Conservation (phyloP, 2,329 filamentous ascomycete genomes). For the Cucurbitaria berberidis region DNA sequence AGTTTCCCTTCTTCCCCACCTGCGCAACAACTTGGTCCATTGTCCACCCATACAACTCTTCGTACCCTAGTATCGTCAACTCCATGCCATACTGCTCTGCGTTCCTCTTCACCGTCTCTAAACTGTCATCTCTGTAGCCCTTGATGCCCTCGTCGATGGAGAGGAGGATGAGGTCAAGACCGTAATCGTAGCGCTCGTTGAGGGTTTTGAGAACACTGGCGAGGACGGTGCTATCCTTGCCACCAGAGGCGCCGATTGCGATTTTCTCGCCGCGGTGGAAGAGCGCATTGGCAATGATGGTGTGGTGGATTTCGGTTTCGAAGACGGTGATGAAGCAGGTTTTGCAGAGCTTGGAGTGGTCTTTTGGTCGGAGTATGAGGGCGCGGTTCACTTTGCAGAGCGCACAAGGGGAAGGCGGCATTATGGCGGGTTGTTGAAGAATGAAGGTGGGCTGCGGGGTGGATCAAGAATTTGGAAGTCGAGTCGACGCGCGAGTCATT, state of each 20-base stretch:
- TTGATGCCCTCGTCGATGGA: conserved; percentile 98
- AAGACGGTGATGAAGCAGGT: conserved; percentile 86
- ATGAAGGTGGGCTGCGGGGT: background rate
- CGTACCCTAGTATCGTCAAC: conserved; percentile 89
- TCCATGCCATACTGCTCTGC: conserved; percentile 89
- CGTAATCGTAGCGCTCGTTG: conserved; percentile 88
- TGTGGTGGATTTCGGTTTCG: conserved; percentile 92
- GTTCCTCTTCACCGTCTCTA: conserved; percentile 96
- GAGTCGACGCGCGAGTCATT: conserved; percentile 9
- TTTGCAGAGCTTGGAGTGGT: conserved; percentile 91
- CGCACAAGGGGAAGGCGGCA: conserved; percentile 80
- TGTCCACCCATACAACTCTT: conserved; percentile 95
- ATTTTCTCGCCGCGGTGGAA: conserved; percentile 85
- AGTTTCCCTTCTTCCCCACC: conserved; percentile 97
- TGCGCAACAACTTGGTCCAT: conserved; percentile 99
- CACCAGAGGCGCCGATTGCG: conserved; percentile 94
- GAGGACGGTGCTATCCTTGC: conserved; percentile 96
- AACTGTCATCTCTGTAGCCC: conserved; percentile 92
- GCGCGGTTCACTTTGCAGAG: conserved; percentile 79
- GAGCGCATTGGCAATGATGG: conserved; percentile 79
- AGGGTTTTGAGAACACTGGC: conserved; percentile 93
- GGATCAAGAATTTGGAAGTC: background rate
- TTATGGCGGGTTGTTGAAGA: conserved; percentile 46
- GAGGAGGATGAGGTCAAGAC: conserved; percentile 81
- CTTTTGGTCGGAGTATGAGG: conserved; percentile 91